Evolutionary conservation across 176 grass and related monocot species (phyloP), one percentile per base, ranked within the genome.

Genomic region (Guadua angustifolia): DNA sequence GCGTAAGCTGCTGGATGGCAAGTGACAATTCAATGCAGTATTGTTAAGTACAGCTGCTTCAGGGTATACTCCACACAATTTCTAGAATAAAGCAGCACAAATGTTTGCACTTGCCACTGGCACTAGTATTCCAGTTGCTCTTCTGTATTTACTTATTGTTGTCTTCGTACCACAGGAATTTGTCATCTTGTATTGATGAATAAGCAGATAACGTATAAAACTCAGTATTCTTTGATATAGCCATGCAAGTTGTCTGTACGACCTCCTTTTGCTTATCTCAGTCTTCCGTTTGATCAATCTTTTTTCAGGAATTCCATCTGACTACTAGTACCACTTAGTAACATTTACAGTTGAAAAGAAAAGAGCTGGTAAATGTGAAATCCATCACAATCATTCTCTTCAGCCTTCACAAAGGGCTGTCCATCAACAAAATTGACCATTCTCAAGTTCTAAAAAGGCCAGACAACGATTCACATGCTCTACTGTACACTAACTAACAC

Each of bases 21-120:
- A n/a, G 33, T 79, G 66, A 66, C 32, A 51, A 65, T 64, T 65
- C 57, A 80, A 65, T 44, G 76, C 35, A 53, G 43, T n/a, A 64
- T 33, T 39, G 40, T 18, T 11, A 57, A 14, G 49, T 76, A 47
- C 47, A 44, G 2, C 60, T 53, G 19, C 16, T 38, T 47, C n/a
- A 60, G 13, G 6, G 18, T 24, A 39, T 21, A 15, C 29, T 29
- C 29, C 29, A 29, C 29, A 29, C 29, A 29, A 29, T 29, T 29
- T 29, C 29, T 29, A 29, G 29, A 29, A 29, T 25, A n/a, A 50
- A 66, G 35, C 17, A 33, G 46, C 64, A 60, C 17, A 19, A 51
- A 69, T 56, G 49, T 56, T 56, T 19, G 50, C 21, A 73, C 3
- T 51, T 66, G 9, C 33, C 53, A 45, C 14, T 35, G n/a, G 0